A percentile compares a stretch with the other conserved stretches of the same genome.
phyloP scores from a whole-genome alignment of 495 filamentous ascomycete species.

The Penicillium ochrochloron region DNA sequence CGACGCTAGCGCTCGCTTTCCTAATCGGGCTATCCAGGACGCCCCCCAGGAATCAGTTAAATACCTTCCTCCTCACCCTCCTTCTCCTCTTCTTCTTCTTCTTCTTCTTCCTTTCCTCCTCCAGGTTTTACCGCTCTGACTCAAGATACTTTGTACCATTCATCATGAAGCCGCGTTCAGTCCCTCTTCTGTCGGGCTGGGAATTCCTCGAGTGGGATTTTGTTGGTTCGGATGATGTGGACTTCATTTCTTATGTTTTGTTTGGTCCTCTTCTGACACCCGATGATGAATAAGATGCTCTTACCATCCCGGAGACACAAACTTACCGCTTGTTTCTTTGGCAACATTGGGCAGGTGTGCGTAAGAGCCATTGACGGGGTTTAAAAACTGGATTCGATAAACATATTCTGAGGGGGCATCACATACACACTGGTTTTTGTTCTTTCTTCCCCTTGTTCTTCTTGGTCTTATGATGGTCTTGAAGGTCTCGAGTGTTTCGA shows the following conservation, averaged over 20 bases:
- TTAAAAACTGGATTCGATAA: background rate
- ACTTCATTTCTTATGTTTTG: no score
- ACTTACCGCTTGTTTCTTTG: conserved; percentile 7
- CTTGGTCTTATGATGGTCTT: background rate
- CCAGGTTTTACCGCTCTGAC: background rate
- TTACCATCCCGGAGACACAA: background rate
- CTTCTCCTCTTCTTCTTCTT: background rate
- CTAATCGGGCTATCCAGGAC: no score
- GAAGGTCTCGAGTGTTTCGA: background rate
- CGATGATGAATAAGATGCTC: background rate
- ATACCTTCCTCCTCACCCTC: no score
- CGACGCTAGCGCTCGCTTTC: no score
- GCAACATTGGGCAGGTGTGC: conserved; percentile 7
- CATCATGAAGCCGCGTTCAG: background rate
- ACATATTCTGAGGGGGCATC: background rate
- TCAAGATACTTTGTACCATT: background rate
- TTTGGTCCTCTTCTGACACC: background rate
- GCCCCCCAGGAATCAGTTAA: no score
- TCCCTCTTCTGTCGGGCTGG: background rate
- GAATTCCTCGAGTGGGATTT: background rate
- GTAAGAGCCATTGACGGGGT: background rate
- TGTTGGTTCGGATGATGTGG: background rate
- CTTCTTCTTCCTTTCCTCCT: background rate
- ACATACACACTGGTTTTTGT: background rate
- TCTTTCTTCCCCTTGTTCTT: background rate